Base-by-base conservation (phyloP, 176 grass and related monocot genomes). In the Chloris gayana region DNA sequence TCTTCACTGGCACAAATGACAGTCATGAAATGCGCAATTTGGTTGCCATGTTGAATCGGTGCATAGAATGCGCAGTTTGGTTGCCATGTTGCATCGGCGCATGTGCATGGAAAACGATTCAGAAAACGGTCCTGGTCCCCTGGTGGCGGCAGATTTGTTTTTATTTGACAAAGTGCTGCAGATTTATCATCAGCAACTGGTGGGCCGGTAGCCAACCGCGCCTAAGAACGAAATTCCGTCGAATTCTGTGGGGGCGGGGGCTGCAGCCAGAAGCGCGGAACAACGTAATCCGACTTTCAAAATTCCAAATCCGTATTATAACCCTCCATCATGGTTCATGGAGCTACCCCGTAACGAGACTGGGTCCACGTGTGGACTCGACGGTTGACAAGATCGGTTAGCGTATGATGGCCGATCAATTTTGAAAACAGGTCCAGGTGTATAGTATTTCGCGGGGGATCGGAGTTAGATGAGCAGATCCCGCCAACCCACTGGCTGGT, bases 401-500 rank as follows among this genome's bases (percentile, higher is more conserved):
- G 10, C 39, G 41, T 44, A 8, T 44, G 41, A 37, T 67, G 21
- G 22, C 18, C 17, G 15, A 14, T 61, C 7, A 24, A 49, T 33
- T 47, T 21, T 47, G 70, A 66, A 17, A 47, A 47, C 54, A 58
- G 24, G 41, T 42, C 8, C 10, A 6, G 8, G 33, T 32, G 59
- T 72, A 54, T 19, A 25, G 22, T 53, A 9, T 3, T 17, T 47
- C 13, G 12, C 18, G 21, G 30, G 1, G 6, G 75, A 18, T 83
- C 1, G 75, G 75, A 61, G 86, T 67, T 79, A 33, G 86, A 60
- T 79, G 80, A 84, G 50, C 86, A 50, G 75, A 69, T 62, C 75
- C 75, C 17, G 69, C 86, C 86, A 69, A 84, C 80, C 46, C 39
- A 44, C 46, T 49, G 46, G 46, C 17, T 51, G 49, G 17, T 21